Conservation (phyloP, 371 early-diverging fungal genomes). For the Apophysomyces ossiformis region DNA sequence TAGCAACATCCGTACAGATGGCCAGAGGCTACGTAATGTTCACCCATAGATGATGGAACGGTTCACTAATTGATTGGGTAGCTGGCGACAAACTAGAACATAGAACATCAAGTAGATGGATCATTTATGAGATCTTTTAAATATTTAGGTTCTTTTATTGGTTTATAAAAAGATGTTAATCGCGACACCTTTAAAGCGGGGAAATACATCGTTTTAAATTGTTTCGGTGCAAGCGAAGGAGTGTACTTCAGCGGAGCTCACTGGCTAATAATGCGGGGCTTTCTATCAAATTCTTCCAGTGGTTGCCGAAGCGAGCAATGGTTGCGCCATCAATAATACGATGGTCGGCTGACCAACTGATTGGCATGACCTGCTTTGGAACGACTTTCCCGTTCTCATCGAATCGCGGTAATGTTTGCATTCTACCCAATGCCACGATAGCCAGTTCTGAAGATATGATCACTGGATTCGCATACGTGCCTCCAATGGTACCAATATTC, state of each 20-base stretch:
- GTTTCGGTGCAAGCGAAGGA: no score
- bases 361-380: conserved; percentile 67
- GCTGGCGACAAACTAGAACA: no score
- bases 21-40: no score
- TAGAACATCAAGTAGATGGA: no score
- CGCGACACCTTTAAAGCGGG: no score
- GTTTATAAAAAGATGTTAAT: no score
- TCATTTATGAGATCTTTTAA: no score
- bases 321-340: conserved; percentile 96
- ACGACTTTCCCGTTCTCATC: conserved; percentile 61
- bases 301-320: conserved; percentile 83
- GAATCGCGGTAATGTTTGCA: conserved; percentile 80
- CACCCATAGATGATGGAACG: no score
- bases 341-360: conserved; percentile 96
- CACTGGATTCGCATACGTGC: conserved; percentile 87
- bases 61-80: no score
- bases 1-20: no score
- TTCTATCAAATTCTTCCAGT: conserved; percentile 86
- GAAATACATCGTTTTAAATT: no score
- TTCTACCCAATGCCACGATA: conserved; percentile 89
- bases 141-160: no score
- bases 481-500: conserved; percentile 94
- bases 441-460: conserved; percentile 82
- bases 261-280: conserved; percentile 66
- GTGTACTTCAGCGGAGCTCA: conserved; percentile 37